Percentiles rank a stretch among this genome's conserved stretches.
phyloP scores from a whole-genome alignment of 73 alveolate genomes.

The Urostyla sp. region DNA sequence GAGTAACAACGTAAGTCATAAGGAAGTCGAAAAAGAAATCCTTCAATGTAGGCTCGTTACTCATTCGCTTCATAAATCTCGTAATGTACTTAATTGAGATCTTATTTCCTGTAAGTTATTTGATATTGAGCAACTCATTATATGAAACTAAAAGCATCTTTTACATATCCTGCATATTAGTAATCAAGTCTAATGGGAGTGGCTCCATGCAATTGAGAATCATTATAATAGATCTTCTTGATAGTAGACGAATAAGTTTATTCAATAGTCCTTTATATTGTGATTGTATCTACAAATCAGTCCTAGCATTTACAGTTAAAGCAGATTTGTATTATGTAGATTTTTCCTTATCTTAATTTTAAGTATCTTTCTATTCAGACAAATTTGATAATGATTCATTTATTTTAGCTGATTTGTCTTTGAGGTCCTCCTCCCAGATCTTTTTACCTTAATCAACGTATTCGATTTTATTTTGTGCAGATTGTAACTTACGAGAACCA shows the following conservation, averaged over 20 bases:
- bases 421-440: not conserved
- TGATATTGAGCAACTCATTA: conserved; percentile 27
- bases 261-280: too few species aligned
- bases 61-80: conserved; percentile 1
- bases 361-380: not conserved
- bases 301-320: too few species aligned
- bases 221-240: conserved; percentile 23
- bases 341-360: not conserved
- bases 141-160: conserved; percentile 28
- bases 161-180: not conserved
- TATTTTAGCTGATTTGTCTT: not conserved
- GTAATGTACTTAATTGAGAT: not conserved
- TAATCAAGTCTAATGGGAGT: not conserved
- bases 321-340: too few species aligned
- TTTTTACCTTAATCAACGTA: conserved; percentile 1
- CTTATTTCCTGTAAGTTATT: conserved; percentile 15
- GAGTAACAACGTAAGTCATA: not conserved
- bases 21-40: conserved; percentile 10
- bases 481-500: not conserved
- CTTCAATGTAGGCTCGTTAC: conserved; percentile 1
- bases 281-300: too few species aligned
- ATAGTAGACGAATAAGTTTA: conserved; percentile 6
- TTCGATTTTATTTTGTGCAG: conserved; percentile 2
- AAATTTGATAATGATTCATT: not conserved
- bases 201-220: conserved; percentile 13